Conservation (phyloP, 1,139 yeast species). For the Fermentozyma sake region DNA sequence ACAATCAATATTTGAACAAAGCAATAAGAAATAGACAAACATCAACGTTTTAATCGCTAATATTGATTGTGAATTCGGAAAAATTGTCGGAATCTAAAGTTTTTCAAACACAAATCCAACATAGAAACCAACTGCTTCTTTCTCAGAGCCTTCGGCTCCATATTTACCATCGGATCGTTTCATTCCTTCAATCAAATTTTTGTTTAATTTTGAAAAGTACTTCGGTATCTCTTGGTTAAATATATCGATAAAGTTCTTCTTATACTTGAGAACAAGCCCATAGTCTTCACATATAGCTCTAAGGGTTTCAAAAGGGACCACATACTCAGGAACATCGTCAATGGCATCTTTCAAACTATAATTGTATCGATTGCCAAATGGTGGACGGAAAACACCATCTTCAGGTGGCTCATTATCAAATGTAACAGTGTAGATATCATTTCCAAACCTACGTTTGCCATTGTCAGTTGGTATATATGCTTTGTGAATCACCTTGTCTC, state of each 20-base stretch:
- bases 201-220: constrained; percentile 56
- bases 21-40: no score
- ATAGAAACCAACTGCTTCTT: constrained; percentile 84
- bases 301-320: constrained; percentile 91
- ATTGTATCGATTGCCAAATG: constrained; percentile 80
- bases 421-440: constrained; percentile 72
- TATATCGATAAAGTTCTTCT: constrained; percentile 76
- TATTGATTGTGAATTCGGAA: no score
- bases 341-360: constrained; percentile 90
- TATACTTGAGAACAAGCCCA: constrained; percentile 66
- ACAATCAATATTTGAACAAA: no score
- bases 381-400: constrained; percentile 66
- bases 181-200: constrained; percentile 66
- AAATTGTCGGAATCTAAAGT: constrained; percentile 12
- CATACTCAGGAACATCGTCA: constrained; percentile 93
- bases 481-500: constrained; percentile 51
- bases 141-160: constrained; percentile 86
- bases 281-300: constrained; percentile 80
- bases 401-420: constrained; percentile 73
- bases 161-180: constrained; percentile 70
- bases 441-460: constrained; percentile 73
- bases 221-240: constrained; percentile 75
- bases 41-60: no score
- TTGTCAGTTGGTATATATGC: constrained; percentile 31
- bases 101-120: constrained; percentile 77